Base-by-base conservation (phyloP, 1,139 yeast genomes). In the Citeromyces hawaiiensis region DNA sequence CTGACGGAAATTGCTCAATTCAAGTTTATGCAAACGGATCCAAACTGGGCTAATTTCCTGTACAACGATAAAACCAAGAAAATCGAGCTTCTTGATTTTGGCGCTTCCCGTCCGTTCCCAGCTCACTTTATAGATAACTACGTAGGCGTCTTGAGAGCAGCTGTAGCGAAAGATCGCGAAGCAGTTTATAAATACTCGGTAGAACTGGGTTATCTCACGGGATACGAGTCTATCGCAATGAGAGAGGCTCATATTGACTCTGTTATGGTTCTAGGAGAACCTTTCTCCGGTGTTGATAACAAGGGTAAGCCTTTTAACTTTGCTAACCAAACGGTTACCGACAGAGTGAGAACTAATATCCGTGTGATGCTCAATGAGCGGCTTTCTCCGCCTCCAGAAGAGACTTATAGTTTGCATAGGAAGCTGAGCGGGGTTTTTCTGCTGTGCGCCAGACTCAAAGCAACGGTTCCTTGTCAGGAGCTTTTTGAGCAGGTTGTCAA, bases 41-140 rank as follows among this genome's bases (percentile, higher is more conserved):
- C 99, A 38, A 91, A 91, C 60, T 93, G 98, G 98, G 97, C 98
- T 39, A 91, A 91, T 57, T 93, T 93, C 61, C 63, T 93, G 45
- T 87, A 83, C 63, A 87, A 88, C 54, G 68, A 67, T 35, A 48
- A 64, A 17, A 55, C 60, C 7, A 57, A 66, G 35, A 76, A 80
- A 57, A 74, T 91, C 44, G 97, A 88, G 57, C 66, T 91, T 43
- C 66, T 91, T 43, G 98, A 91, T 60, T 91, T 91, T 60, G 99
- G 98, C 37, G 97, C 98, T 1, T 82, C 96, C 8, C 72, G 97
- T 48, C 83, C 77, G 21, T 85, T 78, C 56, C 67, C 75, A 37
- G 73, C 69, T 40, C 72, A 72, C 13, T 91, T 91, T 49, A 76
- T 83, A 40, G 55, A 59, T 6, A 72, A 80, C 52, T 91, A 91